phyloP scores from a whole-genome alignment of 768 basidiomycete species.

The Phlegmacium glaucopus region DNA sequence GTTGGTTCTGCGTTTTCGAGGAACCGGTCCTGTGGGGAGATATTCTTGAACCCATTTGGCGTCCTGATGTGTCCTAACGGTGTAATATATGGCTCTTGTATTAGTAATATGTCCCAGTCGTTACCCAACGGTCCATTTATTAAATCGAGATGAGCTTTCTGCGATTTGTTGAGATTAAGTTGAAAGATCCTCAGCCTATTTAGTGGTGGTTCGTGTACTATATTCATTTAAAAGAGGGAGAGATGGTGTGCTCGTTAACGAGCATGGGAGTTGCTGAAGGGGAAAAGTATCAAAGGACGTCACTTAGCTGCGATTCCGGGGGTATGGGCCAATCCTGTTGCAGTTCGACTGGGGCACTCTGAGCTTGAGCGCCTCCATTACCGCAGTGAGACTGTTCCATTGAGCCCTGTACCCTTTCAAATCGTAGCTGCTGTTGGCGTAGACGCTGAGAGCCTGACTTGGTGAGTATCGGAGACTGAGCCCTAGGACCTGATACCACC shows the following conservation, averaged over 20 bases:
- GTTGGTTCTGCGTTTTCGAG: neutral
- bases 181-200: slow-evolving; percentile 12
- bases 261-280: too few species aligned
- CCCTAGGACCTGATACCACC: too few species aligned
- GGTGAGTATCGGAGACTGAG: too few species aligned
- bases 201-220: neutral
- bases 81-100: slow-evolving; percentile 39
- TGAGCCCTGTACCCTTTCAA: too few species aligned
- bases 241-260: neutral
- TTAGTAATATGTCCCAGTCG: slow-evolving; percentile 27
- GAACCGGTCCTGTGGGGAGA: slow-evolving; percentile 7
- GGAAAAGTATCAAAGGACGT: too few species aligned
- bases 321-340: too few species aligned
- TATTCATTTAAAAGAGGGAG: neutral
- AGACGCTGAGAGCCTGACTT: too few species aligned
- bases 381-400: too few species aligned
- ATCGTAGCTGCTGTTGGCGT: too few species aligned
- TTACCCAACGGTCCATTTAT: slow-evolving; percentile 7
- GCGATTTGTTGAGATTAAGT: slow-evolving; percentile 12
- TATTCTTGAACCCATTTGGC: slow-evolving; percentile 8
- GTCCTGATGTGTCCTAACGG: slow-evolving; percentile 8
- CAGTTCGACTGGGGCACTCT: neutral
- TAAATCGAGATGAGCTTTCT: slow-evolving; percentile 9
- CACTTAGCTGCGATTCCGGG: too few species aligned
- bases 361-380: too few species aligned